These are phyloP conservation scores for Apiotrichum montevideense DNA, from an alignment of 1,284 basidiomycete genomes.

Conservation along the genomic window DNA sequence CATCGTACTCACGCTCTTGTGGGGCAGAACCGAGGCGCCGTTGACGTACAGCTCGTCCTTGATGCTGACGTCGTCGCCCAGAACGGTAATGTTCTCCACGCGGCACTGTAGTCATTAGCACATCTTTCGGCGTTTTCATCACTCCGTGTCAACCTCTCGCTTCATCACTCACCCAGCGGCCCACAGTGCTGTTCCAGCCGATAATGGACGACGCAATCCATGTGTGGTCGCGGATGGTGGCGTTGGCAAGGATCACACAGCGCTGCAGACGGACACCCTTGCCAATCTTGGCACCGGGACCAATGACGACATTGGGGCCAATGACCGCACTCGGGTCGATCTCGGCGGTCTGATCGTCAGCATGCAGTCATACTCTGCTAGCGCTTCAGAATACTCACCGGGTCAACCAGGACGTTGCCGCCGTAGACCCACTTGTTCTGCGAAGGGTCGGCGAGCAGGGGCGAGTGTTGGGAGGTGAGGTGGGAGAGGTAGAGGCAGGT, in stretches of 20 bases:
- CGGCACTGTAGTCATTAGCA: constrained; percentile 35
- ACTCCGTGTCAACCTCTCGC: no score
- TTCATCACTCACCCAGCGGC: constrained; percentile 47
- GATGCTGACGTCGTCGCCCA: constrained; percentile 53
- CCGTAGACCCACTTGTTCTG: constrained; percentile 51
- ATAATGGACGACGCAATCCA: constrained; percentile 53
- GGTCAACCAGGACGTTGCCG: constrained; percentile 51
- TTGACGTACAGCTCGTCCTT: constrained; percentile 54
- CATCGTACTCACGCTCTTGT: constrained; percentile 48
- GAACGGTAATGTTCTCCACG: constrained; percentile 51
- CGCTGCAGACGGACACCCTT: constrained; percentile 52
- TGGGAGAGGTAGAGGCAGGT: constrained; percentile 54
- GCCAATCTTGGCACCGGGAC: constrained; percentile 51
- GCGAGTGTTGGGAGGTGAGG: constrained; percentile 48
- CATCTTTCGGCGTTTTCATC: background rate
- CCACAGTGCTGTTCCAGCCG: constrained; percentile 53
- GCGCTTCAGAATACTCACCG: constrained; percentile 28
- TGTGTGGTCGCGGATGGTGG: constrained; percentile 51
- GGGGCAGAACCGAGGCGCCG: constrained; percentile 51
- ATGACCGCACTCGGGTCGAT: constrained; percentile 51
- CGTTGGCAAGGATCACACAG: constrained; percentile 51
- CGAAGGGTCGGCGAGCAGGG: constrained; percentile 47
- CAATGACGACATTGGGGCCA: constrained; percentile 54
- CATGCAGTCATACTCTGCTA: background rate
- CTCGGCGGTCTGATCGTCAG: constrained; percentile 45